Evolutionary conservation across 2,329 filamentous ascomycete species (phyloP), one percentile per base, ranked within the genome.

Genomic region (Zopfia rhizophila): DNA sequence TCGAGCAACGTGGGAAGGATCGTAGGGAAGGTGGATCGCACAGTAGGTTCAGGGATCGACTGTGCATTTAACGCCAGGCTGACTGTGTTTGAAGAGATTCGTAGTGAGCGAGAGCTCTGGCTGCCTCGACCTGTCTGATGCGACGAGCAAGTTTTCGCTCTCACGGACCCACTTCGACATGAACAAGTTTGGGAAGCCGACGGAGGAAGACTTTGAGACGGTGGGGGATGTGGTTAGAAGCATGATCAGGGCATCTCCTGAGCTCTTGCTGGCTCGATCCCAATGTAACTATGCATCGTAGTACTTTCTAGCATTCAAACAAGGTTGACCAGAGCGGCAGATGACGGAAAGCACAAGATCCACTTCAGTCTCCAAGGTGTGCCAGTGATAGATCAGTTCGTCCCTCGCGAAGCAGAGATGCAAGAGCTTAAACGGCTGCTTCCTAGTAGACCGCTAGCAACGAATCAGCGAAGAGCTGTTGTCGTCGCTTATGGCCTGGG

Each of bases 1-100:
- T 36, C 51, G 3, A 59, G 54, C 50, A 61, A 63, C 29, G 57
- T 64, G n/a, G 59, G 61, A 18, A 58, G 36, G 41, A 60, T 65
- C 37, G 57, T 65, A 13, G 62, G 60, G 7, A 46, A 50, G 39
- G n/a, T 45, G 27, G 47, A 57, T 38, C 48, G 55, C 33, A 61
- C 14, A 22, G 60, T 60, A 57, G 21, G 46, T 53, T 18, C 33
- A 13, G 14, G 18, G 48, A 30, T n/a, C 25, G 29, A 40, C 24
- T 41, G 4, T 38, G 19, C 23, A 23, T 38, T 2, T 33, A 30
- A 27, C 32, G 2, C 18, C 4, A 35, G 23, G 33, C 35, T 48
- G 32, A 52, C 32, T 22, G 24, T 30, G 8, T 14, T 4, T 21
- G 31, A 22, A 60, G 56, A 40, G 49, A 32, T 56, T 60, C 38